phyloP scores from a whole-genome alignment of 768 basidiomycete species.

The Postia placenta region DNA sequence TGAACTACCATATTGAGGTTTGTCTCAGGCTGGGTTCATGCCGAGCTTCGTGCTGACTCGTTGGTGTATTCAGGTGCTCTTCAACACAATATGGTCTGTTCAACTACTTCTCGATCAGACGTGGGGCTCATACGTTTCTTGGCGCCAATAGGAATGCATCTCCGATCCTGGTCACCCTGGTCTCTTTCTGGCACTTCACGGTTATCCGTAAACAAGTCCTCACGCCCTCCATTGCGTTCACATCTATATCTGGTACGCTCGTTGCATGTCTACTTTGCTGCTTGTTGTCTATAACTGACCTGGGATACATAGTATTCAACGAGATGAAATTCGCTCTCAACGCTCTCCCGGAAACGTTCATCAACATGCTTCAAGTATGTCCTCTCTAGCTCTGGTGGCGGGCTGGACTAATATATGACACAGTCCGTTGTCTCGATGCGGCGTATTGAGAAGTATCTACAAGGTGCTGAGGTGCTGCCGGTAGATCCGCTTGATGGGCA shows the following conservation, averaged over 20 bases:
- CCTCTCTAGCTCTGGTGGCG: background rate
- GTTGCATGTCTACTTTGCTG: background rate
- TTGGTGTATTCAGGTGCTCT: slow-evolving; percentile 27
- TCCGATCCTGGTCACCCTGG: slow-evolving; percentile 44
- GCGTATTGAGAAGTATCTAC: slow-evolving; percentile 88
- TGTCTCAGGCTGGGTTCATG: background rate
- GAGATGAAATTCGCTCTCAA: slow-evolving; percentile 88
- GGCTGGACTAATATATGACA: slow-evolving; percentile 1
- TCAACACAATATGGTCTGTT: slow-evolving; percentile 49
- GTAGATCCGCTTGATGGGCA: slow-evolving; percentile 54
- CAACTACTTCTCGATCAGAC: background rate
- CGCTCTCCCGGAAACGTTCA: slow-evolving; percentile 85
- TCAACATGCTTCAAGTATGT: slow-evolving; percentile 76
- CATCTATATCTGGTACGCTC: slow-evolving; percentile 26
- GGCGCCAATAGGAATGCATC: slow-evolving; percentile 30
- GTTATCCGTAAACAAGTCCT: slow-evolving; percentile 62
- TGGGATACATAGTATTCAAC: slow-evolving; percentile 59
- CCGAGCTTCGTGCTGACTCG: background rate
- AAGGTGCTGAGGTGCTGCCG: slow-evolving; percentile 60
- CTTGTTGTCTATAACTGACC: too few species aligned
- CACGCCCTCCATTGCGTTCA: slow-evolving; percentile 85
- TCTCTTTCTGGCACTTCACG: slow-evolving; percentile 57
- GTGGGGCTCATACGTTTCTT: background rate
- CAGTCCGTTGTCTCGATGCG: slow-evolving; percentile 79
- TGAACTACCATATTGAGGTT: slow-evolving; percentile 86